Conservation (phyloP, 495 filamentous ascomycete genomes). For the Penicillium odoratum region DNA sequence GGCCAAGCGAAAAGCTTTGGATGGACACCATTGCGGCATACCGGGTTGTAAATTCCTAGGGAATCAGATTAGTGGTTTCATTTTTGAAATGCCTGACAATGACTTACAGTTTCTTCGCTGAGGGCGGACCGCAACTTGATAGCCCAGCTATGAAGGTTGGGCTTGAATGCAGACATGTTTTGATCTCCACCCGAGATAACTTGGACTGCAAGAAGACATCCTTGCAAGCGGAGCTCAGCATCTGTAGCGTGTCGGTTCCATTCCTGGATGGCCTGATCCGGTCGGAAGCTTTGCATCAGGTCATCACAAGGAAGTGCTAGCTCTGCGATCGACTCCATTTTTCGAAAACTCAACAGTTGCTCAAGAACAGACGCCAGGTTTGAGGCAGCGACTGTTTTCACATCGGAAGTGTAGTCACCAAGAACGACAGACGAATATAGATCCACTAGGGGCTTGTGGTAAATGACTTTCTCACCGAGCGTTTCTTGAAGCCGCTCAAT, state of each 20-base stretch:
- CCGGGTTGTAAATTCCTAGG: slow-evolving; percentile 65
- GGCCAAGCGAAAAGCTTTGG: slow-evolving; percentile 29
- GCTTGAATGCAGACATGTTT: slow-evolving; percentile 13
- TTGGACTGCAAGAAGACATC: slow-evolving; percentile 58
- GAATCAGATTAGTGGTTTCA: neutral
- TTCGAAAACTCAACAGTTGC: slow-evolving; percentile 22
- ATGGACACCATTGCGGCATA: slow-evolving; percentile 54
- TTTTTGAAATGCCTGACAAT: neutral
- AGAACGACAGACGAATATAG: slow-evolving; percentile 37
- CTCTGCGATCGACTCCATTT: slow-evolving; percentile 9
- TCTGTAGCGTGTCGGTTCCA: slow-evolving; percentile 48
- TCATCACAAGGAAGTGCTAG: slow-evolving; percentile 30
- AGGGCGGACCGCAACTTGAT: slow-evolving; percentile 40
- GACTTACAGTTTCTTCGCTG: slow-evolving; percentile 45
- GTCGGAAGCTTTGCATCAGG: slow-evolving; percentile 26
- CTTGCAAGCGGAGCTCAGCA: slow-evolving; percentile 47
- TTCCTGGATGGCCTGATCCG: slow-evolving; percentile 22
- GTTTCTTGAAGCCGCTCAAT: slow-evolving; percentile 32
- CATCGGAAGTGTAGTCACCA: slow-evolving; percentile 25
- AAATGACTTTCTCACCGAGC: slow-evolving; percentile 21
- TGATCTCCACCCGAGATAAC: slow-evolving; percentile 35
- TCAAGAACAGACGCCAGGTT: slow-evolving; percentile 40
- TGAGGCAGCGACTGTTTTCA: slow-evolving; percentile 33
- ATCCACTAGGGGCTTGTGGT: slow-evolving; percentile 24
- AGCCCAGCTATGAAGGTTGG: slow-evolving; percentile 31